These are phyloP conservation scores for Populus pruinosa DNA, from an alignment of 345 rosid genomes.

Conservation along the genomic window DNA sequence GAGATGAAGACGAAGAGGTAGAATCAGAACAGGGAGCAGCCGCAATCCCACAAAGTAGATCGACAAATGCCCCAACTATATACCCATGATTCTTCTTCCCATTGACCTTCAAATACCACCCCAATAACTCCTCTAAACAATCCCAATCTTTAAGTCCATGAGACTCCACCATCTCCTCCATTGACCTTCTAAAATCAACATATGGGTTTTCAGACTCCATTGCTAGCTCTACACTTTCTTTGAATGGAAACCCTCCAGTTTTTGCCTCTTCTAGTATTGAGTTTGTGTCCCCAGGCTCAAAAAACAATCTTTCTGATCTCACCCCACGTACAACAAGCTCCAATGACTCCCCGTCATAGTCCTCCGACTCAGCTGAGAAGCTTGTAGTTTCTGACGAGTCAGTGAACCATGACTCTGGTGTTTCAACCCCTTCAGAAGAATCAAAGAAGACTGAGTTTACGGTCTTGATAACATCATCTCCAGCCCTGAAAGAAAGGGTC, in stretches of 20 bases:
- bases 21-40: slow-evolving; percentile 24
- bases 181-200: slow-evolving; percentile 68
- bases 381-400: slow-evolving; percentile 38
- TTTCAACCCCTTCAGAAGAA: slow-evolving; percentile 20
- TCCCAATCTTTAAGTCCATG: slow-evolving; percentile 71
- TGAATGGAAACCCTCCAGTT: slow-evolving; percentile 31
- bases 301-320: slow-evolving; percentile 62
- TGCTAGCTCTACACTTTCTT: slow-evolving; percentile 56
- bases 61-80: slow-evolving; percentile 75
- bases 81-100: slow-evolving; percentile 65
- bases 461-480: slow-evolving; percentile 59
- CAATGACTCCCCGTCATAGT: slow-evolving; percentile 20
- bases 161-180: slow-evolving; percentile 87
- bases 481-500: slow-evolving; percentile 58
- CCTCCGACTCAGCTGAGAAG: slow-evolving; percentile 26
- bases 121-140: slow-evolving; percentile 64
- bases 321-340: slow-evolving; percentile 56
- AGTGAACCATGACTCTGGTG: slow-evolving; percentile 46
- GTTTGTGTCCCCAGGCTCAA: slow-evolving; percentile 60
- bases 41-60: slow-evolving; percentile 49
- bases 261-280: slow-evolving; percentile 58
- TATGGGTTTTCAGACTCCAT: slow-evolving; percentile 84
- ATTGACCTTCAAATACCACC: slow-evolving; percentile 75
- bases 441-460: slow-evolving; percentile 65
- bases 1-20: slow-evolving; percentile 43